Percentiles rank a stretch among this genome's conserved stretches.
phyloP scores from a whole-genome alignment of 2,329 filamentous ascomycete species.

The Cylindrodendrum hubeiense region DNA sequence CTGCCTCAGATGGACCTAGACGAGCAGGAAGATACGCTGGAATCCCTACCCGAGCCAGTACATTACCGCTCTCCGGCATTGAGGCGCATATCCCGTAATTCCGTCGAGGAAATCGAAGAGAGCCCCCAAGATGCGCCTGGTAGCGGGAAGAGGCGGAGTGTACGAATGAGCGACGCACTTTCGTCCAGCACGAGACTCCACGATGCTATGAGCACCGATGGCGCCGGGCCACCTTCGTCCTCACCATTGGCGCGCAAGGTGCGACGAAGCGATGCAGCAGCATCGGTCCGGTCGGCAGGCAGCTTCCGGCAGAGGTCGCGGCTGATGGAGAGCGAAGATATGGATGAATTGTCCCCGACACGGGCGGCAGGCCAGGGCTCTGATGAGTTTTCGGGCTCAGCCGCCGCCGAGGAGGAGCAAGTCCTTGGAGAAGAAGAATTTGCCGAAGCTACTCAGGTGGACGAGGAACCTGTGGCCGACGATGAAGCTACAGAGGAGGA shows the following conservation, averaged over 20 bases:
- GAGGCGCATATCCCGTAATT: conserved; percentile 23
- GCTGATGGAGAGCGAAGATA: conserved; percentile 34
- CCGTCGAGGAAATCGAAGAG: conserved; percentile 50
- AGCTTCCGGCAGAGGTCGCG: conserved; percentile 38
- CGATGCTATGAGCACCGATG: conserved; percentile 50
- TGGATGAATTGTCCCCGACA: conserved; percentile 52
- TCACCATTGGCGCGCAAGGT: conserved; percentile 60
- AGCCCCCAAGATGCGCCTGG: conserved; percentile 68
- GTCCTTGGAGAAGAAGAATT: neutral
- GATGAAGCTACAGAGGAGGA: conserved; percentile 39
- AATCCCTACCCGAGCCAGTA: conserved; percentile 34
- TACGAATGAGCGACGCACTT: conserved; percentile 51
- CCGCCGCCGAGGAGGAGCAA: conserved; percentile 17
- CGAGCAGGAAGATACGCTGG: conserved; percentile 36
- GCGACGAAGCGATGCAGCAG: conserved; percentile 49
- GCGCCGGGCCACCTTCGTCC: conserved; percentile 46
- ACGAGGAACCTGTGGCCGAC: conserved; percentile 39
- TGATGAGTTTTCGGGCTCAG: conserved; percentile 27
- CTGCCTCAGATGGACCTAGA: conserved; percentile 16
- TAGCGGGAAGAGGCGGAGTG: conserved; percentile 62
- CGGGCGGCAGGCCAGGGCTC: conserved; percentile 13
- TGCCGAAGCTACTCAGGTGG: conserved; percentile 22
- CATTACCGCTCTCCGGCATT: conserved; percentile 25
- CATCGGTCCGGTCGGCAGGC: conserved; percentile 48
- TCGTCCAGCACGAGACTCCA: conserved; percentile 59